These are phyloP conservation scores for Exobasidium rhododendri DNA, from an alignment of 1,284 basidiomycete species.

Conservation along the genomic window DNA sequence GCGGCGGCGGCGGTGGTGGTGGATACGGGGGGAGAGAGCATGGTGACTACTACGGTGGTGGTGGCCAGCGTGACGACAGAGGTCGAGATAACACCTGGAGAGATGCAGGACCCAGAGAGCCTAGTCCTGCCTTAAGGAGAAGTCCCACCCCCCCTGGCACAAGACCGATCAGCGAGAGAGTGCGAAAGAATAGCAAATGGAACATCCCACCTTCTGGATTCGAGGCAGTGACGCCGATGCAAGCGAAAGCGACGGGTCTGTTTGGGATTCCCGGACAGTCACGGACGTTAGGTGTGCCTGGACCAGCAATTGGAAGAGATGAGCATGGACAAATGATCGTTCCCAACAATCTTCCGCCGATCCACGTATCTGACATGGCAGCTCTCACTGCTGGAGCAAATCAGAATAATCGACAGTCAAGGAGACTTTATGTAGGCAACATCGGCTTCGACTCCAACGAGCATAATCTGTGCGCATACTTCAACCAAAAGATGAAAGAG, in stretches of 20 bases:
- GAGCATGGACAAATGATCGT: constrained; percentile 52
- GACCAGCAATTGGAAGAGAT: constrained; percentile 13
- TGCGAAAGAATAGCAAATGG: constrained; percentile 86
- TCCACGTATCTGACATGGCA: constrained; percentile 59
- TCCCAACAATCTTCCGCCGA: constrained; percentile 72
- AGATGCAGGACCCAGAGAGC: constrained; percentile 44
- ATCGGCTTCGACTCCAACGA: constrained; percentile 89
- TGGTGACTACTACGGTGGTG: constrained; percentile 6
- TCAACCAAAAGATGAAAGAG: constrained; percentile 92
- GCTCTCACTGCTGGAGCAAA: constrained; percentile 3
- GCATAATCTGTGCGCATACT: constrained; percentile 81
- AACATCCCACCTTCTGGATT: constrained; percentile 92
- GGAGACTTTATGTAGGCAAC: constrained; percentile 91
- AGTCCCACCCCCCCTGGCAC: constrained; percentile 87
- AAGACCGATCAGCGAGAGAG: constrained; percentile 76
- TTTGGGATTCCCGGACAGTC: constrained; percentile 90
- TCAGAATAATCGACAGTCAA: constrained; percentile 68
- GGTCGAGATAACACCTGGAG: constrained; percentile 28
- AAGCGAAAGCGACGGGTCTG: constrained; percentile 91
- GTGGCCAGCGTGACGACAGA: constrained; percentile 26
- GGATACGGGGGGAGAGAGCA: constrained; percentile 2
- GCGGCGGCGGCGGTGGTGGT: constrained; percentile 42
- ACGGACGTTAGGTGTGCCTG: constrained; percentile 64
- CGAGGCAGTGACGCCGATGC: constrained; percentile 86
- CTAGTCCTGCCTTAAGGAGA: constrained; percentile 70